Conservation (phyloP, 2,329 filamentous ascomycete genomes). For the Fusarium scirpi region DNA sequence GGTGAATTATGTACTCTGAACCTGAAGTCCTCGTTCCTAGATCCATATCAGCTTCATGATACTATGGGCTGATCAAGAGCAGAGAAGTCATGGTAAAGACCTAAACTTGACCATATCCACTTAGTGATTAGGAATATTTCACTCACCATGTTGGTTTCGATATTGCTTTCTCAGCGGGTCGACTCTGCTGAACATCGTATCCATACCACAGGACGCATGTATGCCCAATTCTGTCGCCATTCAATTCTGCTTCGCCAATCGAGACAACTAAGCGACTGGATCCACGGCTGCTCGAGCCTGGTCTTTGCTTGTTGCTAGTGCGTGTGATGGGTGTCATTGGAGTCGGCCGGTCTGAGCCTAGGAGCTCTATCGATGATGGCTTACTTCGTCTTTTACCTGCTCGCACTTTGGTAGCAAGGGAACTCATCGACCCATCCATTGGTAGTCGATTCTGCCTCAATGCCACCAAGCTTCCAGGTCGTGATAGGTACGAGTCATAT, state of each 20-base stretch:
- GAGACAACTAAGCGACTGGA: conserved; percentile 31
- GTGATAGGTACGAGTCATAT: conserved; percentile 43
- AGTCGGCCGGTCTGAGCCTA: conserved; percentile 31
- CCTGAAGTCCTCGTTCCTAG: conserved; percentile 45
- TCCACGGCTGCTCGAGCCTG: conserved; percentile 3
- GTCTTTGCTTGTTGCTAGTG: conserved; percentile 9
- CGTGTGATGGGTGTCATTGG: conserved; percentile 15
- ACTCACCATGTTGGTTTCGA: conserved; percentile 45
- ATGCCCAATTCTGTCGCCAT: conserved; percentile 36
- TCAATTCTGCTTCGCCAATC: conserved; percentile 34
- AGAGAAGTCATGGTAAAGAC: too few species aligned
- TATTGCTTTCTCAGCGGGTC: conserved; percentile 31
- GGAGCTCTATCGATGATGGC: conserved; percentile 33
- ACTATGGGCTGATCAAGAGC: conserved; percentile 12
- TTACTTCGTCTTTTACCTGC: conserved; percentile 36
- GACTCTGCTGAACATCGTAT: conserved; percentile 42
- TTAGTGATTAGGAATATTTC: conserved; percentile 9
- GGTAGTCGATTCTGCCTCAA: conserved; percentile 35
- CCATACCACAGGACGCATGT: conserved; percentile 47
- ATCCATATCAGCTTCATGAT: conserved; percentile 31
- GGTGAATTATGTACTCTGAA: conserved; percentile 45
- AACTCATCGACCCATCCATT: conserved; percentile 29
- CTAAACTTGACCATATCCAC: background rate
- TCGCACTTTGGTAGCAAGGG: conserved; percentile 31
- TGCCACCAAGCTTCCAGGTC: conserved; percentile 36